phyloP scores from a whole-genome alignment of 805 yeast genomes.

The Yamadazyma akitaensis region DNA sequence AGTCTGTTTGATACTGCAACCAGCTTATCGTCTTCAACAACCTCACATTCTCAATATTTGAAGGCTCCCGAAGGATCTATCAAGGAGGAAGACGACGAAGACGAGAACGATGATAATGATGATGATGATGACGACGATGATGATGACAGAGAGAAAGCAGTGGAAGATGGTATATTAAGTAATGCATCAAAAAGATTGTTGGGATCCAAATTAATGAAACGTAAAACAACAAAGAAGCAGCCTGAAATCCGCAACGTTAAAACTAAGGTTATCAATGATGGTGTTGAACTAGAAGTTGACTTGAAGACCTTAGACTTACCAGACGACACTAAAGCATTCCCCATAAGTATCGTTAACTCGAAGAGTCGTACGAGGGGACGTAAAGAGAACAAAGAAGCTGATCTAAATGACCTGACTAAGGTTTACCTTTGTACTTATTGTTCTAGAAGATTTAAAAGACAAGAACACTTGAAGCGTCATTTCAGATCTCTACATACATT shows the following conservation, averaged over 20 bases:
- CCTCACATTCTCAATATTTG: slow-evolving; percentile 6
- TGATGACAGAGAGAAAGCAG: neutral
- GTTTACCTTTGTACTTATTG: slow-evolving; percentile 64
- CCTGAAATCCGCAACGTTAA: slow-evolving; percentile 13
- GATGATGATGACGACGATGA: neutral
- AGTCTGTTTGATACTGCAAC: slow-evolving; percentile 15
- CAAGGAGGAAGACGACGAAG: neutral
- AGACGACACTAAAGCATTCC: slow-evolving; percentile 34
- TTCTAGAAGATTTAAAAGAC: slow-evolving; percentile 64
- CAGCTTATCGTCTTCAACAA: slow-evolving; percentile 11
- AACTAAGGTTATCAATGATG: slow-evolving; percentile 15
- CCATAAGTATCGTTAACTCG: slow-evolving; percentile 29
- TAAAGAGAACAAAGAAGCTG: slow-evolving; percentile 60
- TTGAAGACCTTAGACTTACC: slow-evolving; percentile 39
- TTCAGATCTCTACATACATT: slow-evolving; percentile 69
- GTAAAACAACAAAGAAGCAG: slow-evolving; percentile 19
- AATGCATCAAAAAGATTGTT: slow-evolving; percentile 37
- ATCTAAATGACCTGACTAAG: slow-evolving; percentile 46
- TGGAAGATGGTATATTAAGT: neutral
- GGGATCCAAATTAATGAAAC: slow-evolving; percentile 37
- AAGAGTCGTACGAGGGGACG: slow-evolving; percentile 54
- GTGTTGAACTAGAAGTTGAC: slow-evolving; percentile 40
- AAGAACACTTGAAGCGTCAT: slow-evolving; percentile 75
- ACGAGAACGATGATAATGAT: neutral
- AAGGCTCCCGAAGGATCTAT: neutral